Evolutionary conservation across 805 yeast genomes (phyloP), one percentile per base, ranked within the genome.

Genomic region (Pichia ethanolica): DNA sequence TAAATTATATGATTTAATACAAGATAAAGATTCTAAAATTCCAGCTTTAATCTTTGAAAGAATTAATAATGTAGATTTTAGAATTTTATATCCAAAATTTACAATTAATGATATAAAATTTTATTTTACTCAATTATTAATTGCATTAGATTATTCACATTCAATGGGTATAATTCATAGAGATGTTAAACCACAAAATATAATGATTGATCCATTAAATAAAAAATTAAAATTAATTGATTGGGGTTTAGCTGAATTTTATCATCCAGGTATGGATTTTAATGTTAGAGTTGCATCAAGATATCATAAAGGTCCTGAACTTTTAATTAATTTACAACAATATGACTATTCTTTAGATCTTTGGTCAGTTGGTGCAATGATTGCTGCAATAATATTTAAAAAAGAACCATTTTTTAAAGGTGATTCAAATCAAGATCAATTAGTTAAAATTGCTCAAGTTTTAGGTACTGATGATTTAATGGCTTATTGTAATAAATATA

Each of bases 161-260:
- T 85, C 95, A 6, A 86, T 86, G 83, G 97, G 97, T 36, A 88
- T 90, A 56, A 89, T 89, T 84, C 97, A 89, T 67, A 74, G 97
- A 64, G 97, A 89, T 67, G 96, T 89, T 45, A 89, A 89, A 64
- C 96, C 96, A 10, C 96, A 89, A 66, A 89, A 89, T 62, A 88
- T 89, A 41, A 89, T 89, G 96, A 89, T 89, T 57, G 96, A 89
- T 67, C 96, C 89, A 53, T 69, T 73, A 28, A 65, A 63, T 42
- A 77, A 75, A 56, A 70, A 72, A 39, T 69, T 89, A 60, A 77
- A 91, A 58, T 76, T 89, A 49, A 89, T 89, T 55, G 97, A 89
- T 70, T 89, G 97, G 97, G 97, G 97, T 13, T 70, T 89, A 53
- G 96, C 96, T 7, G 97, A 89, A 65, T 89, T 86, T 62, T 89